Percentiles rank a stretch among this genome's conserved stretches.
Evolutionary conservation across 352 stramenopile species (phyloP).

Genomic region (Pythium diclinum): DNA sequence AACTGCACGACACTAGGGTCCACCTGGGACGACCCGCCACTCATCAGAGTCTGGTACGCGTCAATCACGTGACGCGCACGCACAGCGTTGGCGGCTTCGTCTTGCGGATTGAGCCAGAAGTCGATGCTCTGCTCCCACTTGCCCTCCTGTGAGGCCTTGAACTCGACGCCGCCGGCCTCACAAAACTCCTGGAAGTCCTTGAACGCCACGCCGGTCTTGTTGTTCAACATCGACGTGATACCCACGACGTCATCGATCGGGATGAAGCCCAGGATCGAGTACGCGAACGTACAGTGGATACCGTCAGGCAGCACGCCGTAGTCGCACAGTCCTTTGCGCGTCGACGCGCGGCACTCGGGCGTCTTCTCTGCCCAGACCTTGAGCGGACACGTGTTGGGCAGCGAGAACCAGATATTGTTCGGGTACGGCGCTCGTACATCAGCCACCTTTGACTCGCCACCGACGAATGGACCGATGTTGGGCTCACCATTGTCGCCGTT

Average conservation of each 20-base stretch:
- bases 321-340: constrained; percentile 26
- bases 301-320: constrained; percentile 29
- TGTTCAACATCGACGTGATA: constrained; percentile 33
- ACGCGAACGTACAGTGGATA: constrained; percentile 34
- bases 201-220: constrained; percentile 17
- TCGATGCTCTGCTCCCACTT: constrained; percentile 18
- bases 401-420: constrained; percentile 77
- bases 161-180: constrained; percentile 27
- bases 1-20: constrained; percentile 12
- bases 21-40: constrained; percentile 15
- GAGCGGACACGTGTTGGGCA: constrained; percentile 67
- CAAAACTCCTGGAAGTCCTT: constrained; percentile 33
- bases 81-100: constrained; percentile 21
- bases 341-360: constrained; percentile 17
- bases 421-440: constrained; percentile 63
- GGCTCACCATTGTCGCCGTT: constrained; percentile 63
- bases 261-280: constrained; percentile 34
- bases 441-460: constrained; percentile 41
- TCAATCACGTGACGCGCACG: constrained; percentile 26
- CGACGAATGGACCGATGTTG: constrained; percentile 67
- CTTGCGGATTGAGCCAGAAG: constrained; percentile 34
- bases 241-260: constrained; percentile 38
- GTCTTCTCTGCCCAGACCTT: constrained; percentile 40
- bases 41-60: constrained; percentile 27
- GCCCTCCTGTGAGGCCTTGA: constrained; percentile 21